Percentiles rank a stretch among this genome's conserved stretches.
Conservation (phyloP, 805 yeast species). For the Tanozyma kutaoensis region DNA sequence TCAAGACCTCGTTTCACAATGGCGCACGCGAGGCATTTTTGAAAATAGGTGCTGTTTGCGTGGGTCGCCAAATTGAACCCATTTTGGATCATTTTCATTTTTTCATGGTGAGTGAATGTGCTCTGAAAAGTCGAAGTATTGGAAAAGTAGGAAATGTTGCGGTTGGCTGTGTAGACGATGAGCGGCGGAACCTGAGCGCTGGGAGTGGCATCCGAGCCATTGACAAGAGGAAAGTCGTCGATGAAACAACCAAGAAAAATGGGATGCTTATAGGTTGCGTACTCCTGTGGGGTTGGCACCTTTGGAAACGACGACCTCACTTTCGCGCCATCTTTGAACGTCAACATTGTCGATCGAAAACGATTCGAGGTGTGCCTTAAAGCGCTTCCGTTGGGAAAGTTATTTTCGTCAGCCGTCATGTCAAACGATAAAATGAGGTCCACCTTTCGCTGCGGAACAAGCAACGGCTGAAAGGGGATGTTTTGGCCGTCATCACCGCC, state of each 20-base stretch:
- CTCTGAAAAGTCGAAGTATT: conserved; percentile 50
- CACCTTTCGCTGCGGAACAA: conserved; percentile 18
- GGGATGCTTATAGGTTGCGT: conserved; percentile 13
- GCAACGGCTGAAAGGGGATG: conserved; percentile 32
- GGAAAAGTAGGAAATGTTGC: conserved; percentile 25
- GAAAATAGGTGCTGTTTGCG: not conserved
- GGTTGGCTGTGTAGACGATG: conserved; percentile 38
- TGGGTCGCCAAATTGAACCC: conserved; percentile 38
- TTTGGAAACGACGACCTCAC: conserved; percentile 13
- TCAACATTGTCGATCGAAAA: conserved; percentile 9
- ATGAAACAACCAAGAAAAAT: conserved; percentile 31
- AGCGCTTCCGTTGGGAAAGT: conserved; percentile 50
- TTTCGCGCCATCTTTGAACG: conserved; percentile 1
- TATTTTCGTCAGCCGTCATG: conserved; percentile 35
- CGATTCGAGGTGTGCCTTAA: conserved; percentile 24
- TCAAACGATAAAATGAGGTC: conserved; percentile 30
- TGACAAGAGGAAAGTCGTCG: conserved; percentile 12
- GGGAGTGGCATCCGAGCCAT: conserved; percentile 1
- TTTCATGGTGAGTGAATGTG: conserved; percentile 32
- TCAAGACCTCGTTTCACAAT: not conserved
- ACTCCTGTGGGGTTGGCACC: conserved; percentile 16
- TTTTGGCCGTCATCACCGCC: conserved; percentile 40
- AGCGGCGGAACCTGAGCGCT: conserved; percentile 32
- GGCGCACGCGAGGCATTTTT: not conserved
- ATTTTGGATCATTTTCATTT: conserved; percentile 31